Conservation (phyloP, 2,329 filamentous ascomycete genomes). For the Colletotrichum shisoi region DNA sequence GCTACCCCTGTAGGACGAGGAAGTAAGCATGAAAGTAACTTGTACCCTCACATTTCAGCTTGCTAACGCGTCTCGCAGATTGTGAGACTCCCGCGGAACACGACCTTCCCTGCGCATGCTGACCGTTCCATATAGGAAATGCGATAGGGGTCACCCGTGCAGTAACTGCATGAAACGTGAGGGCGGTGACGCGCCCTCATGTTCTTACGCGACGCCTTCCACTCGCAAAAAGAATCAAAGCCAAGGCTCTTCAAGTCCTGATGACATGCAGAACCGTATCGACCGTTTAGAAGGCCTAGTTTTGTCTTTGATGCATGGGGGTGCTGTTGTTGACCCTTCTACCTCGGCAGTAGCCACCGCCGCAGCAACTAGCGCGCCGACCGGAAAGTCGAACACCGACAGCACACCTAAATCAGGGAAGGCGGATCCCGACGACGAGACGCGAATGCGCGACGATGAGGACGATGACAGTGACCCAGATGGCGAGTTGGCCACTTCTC, state of each 20-base stretch:
- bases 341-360: constrained; percentile 47
- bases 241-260: constrained; percentile 70
- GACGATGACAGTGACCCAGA: constrained; percentile 75
- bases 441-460: constrained; percentile 55
- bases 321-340: constrained; percentile 60
- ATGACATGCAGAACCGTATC: constrained; percentile 99
- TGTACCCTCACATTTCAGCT: constrained; percentile 1
- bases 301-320: constrained; percentile 91
- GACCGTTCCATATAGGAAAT: constrained; percentile 73
- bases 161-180: constrained; percentile 95
- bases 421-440: constrained; percentile 66
- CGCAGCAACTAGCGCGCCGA: constrained; percentile 41
- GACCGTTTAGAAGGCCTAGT: constrained; percentile 93
- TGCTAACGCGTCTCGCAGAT: constrained; percentile 48
- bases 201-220: constrained; percentile 79
- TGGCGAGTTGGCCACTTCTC: constrained; percentile 71
- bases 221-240: constrained; percentile 77
- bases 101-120: constrained; percentile 7
- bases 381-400: constrained; percentile 49
- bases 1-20: constrained; percentile 86
- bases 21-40: constrained; percentile 67
- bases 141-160: constrained; percentile 88
- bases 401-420: constrained; percentile 55
- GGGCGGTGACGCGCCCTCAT: constrained; percentile 79
- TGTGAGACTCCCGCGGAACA: constrained; percentile 43